Percentiles rank a stretch among this genome's conserved stretches.
Conservation (phyloP, 148 eudicot genomes). For the Vaccinium darrowii region DNA sequence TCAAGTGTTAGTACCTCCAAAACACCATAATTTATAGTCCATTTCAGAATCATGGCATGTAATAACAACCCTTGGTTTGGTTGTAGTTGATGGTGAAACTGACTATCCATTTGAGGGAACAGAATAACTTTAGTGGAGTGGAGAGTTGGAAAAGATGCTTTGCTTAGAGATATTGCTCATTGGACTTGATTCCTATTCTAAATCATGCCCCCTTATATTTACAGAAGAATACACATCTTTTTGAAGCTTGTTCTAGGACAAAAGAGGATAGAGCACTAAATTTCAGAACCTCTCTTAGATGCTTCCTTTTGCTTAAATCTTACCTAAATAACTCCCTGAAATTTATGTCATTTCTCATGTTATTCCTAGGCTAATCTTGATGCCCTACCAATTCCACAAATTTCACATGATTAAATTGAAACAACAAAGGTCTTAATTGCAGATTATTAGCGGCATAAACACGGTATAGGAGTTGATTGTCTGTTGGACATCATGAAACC, state of each 20-base stretch:
- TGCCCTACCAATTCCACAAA: neutral
- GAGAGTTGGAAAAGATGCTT: neutral
- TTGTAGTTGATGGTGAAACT: neutral
- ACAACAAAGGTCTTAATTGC: too few species aligned
- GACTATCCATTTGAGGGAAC: neutral
- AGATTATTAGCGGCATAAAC: neutral
- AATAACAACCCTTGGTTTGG: neutral
- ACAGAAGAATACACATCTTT: neutral
- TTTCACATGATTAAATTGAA: neutral
- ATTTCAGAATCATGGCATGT: neutral
- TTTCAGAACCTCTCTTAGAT: neutral
- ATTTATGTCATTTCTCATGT: neutral
- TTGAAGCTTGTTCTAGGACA: neutral
- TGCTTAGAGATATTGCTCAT: neutral
- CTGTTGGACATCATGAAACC: neutral
- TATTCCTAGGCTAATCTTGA: neutral
- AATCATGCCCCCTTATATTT: neutral
- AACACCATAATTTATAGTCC: constrained; percentile 6
- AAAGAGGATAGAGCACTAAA: neutral
- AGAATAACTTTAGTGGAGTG: neutral
- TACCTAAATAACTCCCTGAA: neutral
- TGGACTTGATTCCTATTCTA: constrained; percentile 10
- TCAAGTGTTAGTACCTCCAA: neutral
- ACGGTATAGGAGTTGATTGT: neutral
- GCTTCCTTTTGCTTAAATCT: neutral